Conservation (phyloP, 2,329 filamentous ascomycete genomes). For the Trichoderma afroharzianum region DNA sequence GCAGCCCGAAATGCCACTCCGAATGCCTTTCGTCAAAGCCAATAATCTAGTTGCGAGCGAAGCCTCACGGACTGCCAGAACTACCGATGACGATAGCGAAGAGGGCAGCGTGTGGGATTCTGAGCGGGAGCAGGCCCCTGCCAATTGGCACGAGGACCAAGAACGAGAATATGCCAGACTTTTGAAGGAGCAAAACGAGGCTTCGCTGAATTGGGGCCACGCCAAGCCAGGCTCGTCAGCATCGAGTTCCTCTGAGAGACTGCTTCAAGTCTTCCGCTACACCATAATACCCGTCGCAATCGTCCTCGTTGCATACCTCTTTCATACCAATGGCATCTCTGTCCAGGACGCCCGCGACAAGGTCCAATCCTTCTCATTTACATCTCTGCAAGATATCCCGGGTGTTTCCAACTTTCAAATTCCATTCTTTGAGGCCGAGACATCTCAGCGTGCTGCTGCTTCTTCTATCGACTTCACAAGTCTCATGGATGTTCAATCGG, state of each 20-base stretch:
- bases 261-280: slow-evolving; percentile 46
- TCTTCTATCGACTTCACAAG: slow-evolving; percentile 64
- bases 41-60: slow-evolving; percentile 37
- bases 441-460: slow-evolving; percentile 25
- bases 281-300: slow-evolving; percentile 63
- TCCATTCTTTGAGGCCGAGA: slow-evolving; percentile 55
- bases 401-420: slow-evolving; percentile 58
- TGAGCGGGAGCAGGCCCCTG: slow-evolving; percentile 22
- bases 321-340: slow-evolving; percentile 56
- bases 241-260: background rate
- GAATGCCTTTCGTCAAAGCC: slow-evolving; percentile 49
- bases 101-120: background rate
- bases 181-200: background rate
- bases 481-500: slow-evolving; percentile 69
- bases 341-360: slow-evolving; percentile 59
- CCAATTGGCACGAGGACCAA: slow-evolving; percentile 26
- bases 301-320: slow-evolving; percentile 58
- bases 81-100: background rate
- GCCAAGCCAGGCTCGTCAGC: background rate
- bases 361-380: slow-evolving; percentile 56
- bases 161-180: background rate
- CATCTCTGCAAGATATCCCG: slow-evolving; percentile 64
- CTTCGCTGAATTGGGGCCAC: background rate
- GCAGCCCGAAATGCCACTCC: slow-evolving; percentile 49
- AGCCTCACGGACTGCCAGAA: slow-evolving; percentile 23